Evolutionary conservation across 306 rosid genomes (phyloP).

Genomic region (Glycine tomentella): DNA sequence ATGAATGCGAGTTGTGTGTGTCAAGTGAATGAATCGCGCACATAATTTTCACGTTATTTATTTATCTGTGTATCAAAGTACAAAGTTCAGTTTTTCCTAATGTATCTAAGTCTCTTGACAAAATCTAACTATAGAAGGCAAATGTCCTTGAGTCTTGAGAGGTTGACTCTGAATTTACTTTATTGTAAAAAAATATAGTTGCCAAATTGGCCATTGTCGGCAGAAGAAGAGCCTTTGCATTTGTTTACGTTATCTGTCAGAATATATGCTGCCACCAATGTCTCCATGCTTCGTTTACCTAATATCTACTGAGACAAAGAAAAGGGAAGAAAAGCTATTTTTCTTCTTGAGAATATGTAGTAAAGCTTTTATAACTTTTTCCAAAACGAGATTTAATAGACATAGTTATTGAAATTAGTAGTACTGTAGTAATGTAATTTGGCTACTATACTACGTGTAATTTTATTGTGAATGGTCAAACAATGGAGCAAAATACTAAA

Average conservation of each 20-base stretch:
- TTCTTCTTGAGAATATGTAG: constrained; percentile 7
- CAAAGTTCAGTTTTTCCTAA: neutral
- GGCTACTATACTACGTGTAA: too few species aligned
- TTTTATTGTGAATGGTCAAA: too few species aligned
- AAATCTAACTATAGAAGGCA: constrained; percentile 36
- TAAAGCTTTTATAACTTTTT: neutral
- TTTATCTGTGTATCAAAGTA: constrained; percentile 18
- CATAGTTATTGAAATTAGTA: too few species aligned
- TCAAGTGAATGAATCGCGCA: neutral
- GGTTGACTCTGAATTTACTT: constrained; percentile 36
- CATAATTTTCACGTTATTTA: neutral
- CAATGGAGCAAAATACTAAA: too few species aligned
- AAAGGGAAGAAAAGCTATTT: neutral
- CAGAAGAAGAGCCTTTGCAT: constrained; percentile 31
- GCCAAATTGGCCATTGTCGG: constrained; percentile 33
- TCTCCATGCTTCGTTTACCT: neutral
- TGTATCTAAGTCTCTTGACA: constrained; percentile 2
- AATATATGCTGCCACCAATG: constrained; percentile 29
- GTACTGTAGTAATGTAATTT: too few species aligned
- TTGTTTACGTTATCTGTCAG: constrained; percentile 38
- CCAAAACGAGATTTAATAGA: neutral
- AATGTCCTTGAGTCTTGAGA: neutral
- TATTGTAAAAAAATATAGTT: constrained; percentile 9
- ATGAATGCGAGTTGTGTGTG: constrained; percentile 14
- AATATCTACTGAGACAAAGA: neutral